Base-by-base conservation (phyloP, 2,329 filamentous ascomycete genomes). In the Cladosporium sp. region DNA sequence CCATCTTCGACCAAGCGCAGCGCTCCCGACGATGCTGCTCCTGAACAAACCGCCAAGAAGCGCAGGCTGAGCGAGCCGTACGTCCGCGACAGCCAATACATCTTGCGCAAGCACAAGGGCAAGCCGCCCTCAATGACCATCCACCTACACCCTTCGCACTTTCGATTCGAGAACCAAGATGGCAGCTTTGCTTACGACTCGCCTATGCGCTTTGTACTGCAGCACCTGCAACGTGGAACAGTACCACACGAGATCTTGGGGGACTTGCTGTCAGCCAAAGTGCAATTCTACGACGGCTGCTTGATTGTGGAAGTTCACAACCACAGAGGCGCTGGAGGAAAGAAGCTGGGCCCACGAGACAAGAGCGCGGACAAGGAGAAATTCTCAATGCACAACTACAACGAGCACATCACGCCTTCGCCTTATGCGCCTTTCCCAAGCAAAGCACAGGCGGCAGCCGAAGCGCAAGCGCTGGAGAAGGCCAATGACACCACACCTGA, bases 241-340 rank as follows among this genome's bases (percentile, higher is more conserved):
- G 84, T 99, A 41, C 95, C 95, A 0, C 93, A 97, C 78, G 93
- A 97, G 72, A 87, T 98, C 76, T 81, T 98, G 12, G 88, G 90
- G 58, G 90, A 94, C 71, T 87, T 99, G 64, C 84, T 88, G 32
- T 84, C 87, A 58, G 83, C 84, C 21, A 87, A 88, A 24, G 90
- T 97, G 15, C 84, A 85, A 11, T 98, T 97, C 76, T 99, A 98
- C 76, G 93, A 98, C 78, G 93, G 87, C 36, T 97, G 94, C 75
- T 85, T 99, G 66, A 98, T 99, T 71, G 93, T 99, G 41, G 90
- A 96, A 77, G 83, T 98, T n/a, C 87, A 96, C 73, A 92, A 98
- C 76, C 92, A 97, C 80, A 92, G 91, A 85, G 65, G 74, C 76
- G 52, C 72, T 70, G 62, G 75, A 68, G 69, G 78, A 66, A 71